These are phyloP conservation scores for Trichothecium roseum DNA, from an alignment of 2,329 filamentous ascomycete genomes.

Conservation along the genomic window DNA sequence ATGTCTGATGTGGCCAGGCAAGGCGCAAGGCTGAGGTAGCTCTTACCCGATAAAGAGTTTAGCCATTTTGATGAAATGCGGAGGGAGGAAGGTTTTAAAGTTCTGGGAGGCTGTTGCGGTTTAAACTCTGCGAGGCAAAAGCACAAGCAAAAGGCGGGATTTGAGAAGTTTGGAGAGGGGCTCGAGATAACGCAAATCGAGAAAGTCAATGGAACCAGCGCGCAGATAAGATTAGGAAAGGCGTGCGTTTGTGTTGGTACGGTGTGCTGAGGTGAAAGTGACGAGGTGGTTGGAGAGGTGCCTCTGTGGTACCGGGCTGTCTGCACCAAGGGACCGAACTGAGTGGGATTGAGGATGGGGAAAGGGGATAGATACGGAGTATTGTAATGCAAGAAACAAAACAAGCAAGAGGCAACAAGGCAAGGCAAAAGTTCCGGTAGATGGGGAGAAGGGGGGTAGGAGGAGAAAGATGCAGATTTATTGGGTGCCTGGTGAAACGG, in stretches of 20 bases:
- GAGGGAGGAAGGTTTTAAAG: conserved; percentile 3
- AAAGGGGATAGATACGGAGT: too few species aligned
- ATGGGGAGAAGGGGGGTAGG: too few species aligned
- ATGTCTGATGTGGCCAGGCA: conserved; percentile 1
- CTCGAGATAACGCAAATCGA: neutral
- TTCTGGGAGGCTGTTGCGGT: neutral
- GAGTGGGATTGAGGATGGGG: neutral
- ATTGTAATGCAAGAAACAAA: neutral
- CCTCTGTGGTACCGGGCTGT: too few species aligned
- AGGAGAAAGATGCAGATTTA: too few species aligned
- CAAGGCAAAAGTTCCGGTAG: neutral
- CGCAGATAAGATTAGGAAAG: neutral
- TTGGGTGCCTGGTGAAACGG: too few species aligned
- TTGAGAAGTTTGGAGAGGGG: neutral
- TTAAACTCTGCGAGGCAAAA: neutral
- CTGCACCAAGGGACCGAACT: too few species aligned
- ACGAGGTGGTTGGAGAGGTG: too few species aligned
- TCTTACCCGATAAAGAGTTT: conserved; percentile 92
- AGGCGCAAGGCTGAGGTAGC: neutral
- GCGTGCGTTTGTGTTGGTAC: neutral
- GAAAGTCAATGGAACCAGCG: neutral
- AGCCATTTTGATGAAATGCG: conserved; percentile 56
- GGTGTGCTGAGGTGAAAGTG: too few species aligned
- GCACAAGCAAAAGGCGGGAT: conserved; percentile 4
- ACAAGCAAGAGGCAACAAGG: neutral